Base-by-base conservation (phyloP, 768 basidiomycete genomes). In the Suillus brevipes region DNA sequence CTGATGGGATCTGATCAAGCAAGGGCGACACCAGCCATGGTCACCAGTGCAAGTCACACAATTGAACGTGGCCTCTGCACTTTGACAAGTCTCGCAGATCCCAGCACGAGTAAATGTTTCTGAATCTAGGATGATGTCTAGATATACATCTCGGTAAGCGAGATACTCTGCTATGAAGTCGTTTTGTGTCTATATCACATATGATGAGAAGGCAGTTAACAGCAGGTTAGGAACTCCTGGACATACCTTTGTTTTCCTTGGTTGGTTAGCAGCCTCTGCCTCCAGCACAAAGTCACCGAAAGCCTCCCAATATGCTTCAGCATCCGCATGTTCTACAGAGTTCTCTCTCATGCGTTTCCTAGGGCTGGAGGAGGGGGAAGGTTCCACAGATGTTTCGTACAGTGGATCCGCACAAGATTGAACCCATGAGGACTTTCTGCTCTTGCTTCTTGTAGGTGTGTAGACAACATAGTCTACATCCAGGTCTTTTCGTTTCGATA, bases 161-260 rank as follows among this genome's bases (percentile, higher is more conserved):
- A 60, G 40, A 28, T 57, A 64, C 36, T 64, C 63, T 37, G 56
- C 45, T 25, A 64, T 43, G n/a, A 43, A 64, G 42, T 60, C 23
- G 16, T 64, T 64, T 60, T 64, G 63, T 28, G 57, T 61, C 63
- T 64, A 38, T 31, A 40, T 16, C 14, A 28, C 18, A 2, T 7
- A 12, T 38, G n/a, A 42, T 31, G 31, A 31, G 36, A 37, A 59
- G 31, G 10, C 18, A 37, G 16, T 38, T 59, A 20, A 0, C 8
- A 59, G 36, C 1, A 0, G 7, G 7, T 3, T 4, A 23, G 10
- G 8, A 4, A 6, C 31, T 58, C 6, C 14, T 36, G 18, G 57
- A 58, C 8, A 20, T 59, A 36, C 36, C 36, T 37, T 36, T 23
- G 36, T 61, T 61, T 34, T 61, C 36, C 37, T 61, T 34, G 20